These are phyloP conservation scores for Aspergillus luchuensis DNA, from an alignment of 2,329 filamentous ascomycete species.

Conservation along the genomic window DNA sequence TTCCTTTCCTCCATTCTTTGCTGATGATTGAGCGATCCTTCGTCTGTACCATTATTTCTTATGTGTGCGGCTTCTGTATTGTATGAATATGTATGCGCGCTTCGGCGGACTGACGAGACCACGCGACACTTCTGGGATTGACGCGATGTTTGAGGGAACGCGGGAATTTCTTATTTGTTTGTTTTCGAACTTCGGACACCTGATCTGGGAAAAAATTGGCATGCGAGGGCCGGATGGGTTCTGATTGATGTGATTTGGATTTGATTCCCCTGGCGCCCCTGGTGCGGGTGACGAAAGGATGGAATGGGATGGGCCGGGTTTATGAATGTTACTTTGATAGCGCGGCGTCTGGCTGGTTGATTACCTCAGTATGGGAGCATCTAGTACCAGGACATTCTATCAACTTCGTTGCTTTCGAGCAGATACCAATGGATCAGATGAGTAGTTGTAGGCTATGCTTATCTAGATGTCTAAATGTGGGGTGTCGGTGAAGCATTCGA, in stretches of 20 bases:
- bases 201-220: neutral
- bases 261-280: neutral
- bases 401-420: neutral
- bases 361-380: neutral
- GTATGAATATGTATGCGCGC: constrained; percentile 27
- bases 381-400: neutral
- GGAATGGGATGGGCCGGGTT: neutral
- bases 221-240: neutral
- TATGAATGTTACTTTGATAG: neutral
- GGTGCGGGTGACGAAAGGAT: neutral
- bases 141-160: constrained; percentile 1
- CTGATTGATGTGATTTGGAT: neutral
- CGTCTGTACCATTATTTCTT: constrained; percentile 32
- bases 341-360: neutral
- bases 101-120: constrained; percentile 19
- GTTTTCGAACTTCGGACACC: neutral
- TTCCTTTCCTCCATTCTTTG: constrained; percentile 9
- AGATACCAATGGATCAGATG: neutral
- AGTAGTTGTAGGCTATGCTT: neutral
- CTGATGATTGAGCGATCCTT: constrained; percentile 10
- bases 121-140: constrained; percentile 11
- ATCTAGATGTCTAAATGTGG: too few relatives aligned
- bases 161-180: neutral
- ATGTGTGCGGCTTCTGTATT: constrained; percentile 28
- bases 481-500: too few relatives aligned